Evolutionary conservation across 805 yeast genomes (phyloP).

Genomic region (Candida multigemmis): DNA sequence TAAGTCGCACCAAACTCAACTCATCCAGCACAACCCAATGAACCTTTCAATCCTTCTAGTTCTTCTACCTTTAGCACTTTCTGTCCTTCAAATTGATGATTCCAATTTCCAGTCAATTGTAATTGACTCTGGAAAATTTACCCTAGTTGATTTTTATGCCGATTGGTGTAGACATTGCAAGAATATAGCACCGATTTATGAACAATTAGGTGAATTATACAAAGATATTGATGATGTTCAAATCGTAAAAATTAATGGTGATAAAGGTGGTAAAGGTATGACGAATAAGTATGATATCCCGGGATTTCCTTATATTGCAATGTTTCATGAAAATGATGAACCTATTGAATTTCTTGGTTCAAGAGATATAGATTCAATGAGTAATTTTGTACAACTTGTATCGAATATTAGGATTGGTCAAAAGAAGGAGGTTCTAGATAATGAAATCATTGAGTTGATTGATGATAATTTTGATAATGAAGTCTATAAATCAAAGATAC

Average conservation of each 20-base stretch:
- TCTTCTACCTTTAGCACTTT: background rate
- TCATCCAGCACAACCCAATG: too few species aligned
- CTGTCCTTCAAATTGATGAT: conserved; percentile 35
- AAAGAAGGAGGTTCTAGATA: conserved; percentile 3
- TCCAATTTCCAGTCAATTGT: conserved; percentile 47
- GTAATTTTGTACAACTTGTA: conserved; percentile 39
- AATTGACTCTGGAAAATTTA: conserved; percentile 40
- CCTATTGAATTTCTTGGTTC: conserved; percentile 51
- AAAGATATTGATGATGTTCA: conserved; percentile 28
- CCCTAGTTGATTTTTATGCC: conserved; percentile 46
- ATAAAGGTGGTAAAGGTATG: conserved; percentile 39
- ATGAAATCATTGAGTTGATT: conserved; percentile 11
- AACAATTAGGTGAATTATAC: conserved; percentile 21
- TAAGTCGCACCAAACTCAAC: too few species aligned
- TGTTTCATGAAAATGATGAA: conserved; percentile 43
- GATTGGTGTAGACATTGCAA: conserved; percentile 71
- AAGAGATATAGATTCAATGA: conserved; percentile 41
- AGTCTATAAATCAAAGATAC: conserved; percentile 23
- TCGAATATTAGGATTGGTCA: conserved; percentile 15
- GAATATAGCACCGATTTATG: conserved; percentile 43
- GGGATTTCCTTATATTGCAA: conserved; percentile 59
- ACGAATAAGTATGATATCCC: conserved; percentile 41
- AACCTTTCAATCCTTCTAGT: too few species aligned
- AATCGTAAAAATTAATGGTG: conserved; percentile 53
- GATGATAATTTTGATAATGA: conserved; percentile 36